phyloP scores from a whole-genome alignment of 164 flowering plant genomes.

The Magnolia sinica region DNA sequence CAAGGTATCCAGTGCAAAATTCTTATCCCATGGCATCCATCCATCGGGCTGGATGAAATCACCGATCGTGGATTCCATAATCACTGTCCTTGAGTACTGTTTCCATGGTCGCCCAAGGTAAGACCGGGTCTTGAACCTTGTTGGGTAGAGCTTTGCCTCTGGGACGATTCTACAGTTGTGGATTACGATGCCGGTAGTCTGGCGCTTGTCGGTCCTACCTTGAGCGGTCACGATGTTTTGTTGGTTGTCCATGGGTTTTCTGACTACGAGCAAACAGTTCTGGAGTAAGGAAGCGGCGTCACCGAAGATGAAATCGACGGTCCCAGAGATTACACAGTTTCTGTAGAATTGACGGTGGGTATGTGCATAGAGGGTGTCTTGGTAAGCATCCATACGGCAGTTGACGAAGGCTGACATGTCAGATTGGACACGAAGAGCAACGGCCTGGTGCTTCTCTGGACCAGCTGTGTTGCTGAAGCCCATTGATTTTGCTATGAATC shows the following conservation, averaged over 20 bases:
- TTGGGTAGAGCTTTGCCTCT: constrained; percentile 27
- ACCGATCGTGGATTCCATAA: constrained; percentile 44
- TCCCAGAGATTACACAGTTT: constrained; percentile 59
- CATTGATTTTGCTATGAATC: constrained; percentile 45
- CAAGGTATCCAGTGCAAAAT: constrained; percentile 35
- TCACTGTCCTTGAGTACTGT: constrained; percentile 37
- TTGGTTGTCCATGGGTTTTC: constrained; percentile 48
- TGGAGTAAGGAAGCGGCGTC: constrained; percentile 39
- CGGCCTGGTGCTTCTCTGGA: constrained; percentile 61
- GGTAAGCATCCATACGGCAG: constrained; percentile 60
- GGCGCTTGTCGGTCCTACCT: constrained; percentile 25
- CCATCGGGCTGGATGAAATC: constrained; percentile 52
- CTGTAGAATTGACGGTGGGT: constrained; percentile 49
- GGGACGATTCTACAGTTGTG: constrained; percentile 56
- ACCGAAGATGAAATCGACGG: constrained; percentile 63
- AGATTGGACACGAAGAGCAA: constrained; percentile 42
- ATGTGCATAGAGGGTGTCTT: constrained; percentile 53
- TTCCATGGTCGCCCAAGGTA: constrained; percentile 68
- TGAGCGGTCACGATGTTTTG: constrained; percentile 48
- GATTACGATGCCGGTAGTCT: constrained; percentile 40
- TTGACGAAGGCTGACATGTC: constrained; percentile 47
- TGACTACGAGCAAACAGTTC: constrained; percentile 38
- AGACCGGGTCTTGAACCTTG: constrained; percentile 25
- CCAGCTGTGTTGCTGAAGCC: constrained; percentile 68
- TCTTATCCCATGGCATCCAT: constrained; percentile 44